Base-by-base conservation (phyloP, 495 filamentous ascomycete species). In the Talaromyces wortmannii region DNA sequence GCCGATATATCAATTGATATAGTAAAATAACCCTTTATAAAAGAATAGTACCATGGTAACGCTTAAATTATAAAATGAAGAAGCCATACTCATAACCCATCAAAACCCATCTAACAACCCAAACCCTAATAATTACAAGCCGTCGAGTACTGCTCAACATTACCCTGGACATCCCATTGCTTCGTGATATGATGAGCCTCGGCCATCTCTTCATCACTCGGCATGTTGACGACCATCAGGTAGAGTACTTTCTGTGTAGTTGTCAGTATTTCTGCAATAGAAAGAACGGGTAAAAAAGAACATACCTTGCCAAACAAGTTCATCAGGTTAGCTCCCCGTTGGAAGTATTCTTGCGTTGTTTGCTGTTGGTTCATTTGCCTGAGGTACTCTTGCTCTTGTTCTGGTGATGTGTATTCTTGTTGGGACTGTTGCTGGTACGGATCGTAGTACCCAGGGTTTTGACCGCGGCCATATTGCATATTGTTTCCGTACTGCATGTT, bases 191-290 rank as follows among this genome's bases (percentile, higher is more conserved):
- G 33, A 48, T 58, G 53, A 1, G 66, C 68, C 15, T 59, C 55
- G 12, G 55, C 64, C 63, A 79, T 62, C 54, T 80, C 74, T 43
- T 71, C 73, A 7, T 74, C 68, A 1, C 69, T 66, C 7, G 79
- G 79, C 62, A 79, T 67, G 59, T 81, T 78, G n/a, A 79, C 75
- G 55, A 82, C 69, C 66, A 77, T 77, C 42, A 81, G 54, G 61
- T 81, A 82, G 12, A 79, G 51, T 1, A 80, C 73, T 64, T 75
- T 66, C 73, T 80, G 45, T 31, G 36, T 40, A 30, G 10, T 23
- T 29, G 33, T 13, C 36, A 40, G 31, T 44, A 40, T 17, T 36
- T 23, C 23, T 23, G 23, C 23, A 23, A 23, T 23, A 23, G 6
- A 36, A 6, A 36, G 33, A 36, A 36, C 12, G 33, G 12, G 10